These are phyloP conservation scores for Xylaria acuta DNA, from an alignment of 495 filamentous ascomycete genomes.

Conservation along the genomic window DNA sequence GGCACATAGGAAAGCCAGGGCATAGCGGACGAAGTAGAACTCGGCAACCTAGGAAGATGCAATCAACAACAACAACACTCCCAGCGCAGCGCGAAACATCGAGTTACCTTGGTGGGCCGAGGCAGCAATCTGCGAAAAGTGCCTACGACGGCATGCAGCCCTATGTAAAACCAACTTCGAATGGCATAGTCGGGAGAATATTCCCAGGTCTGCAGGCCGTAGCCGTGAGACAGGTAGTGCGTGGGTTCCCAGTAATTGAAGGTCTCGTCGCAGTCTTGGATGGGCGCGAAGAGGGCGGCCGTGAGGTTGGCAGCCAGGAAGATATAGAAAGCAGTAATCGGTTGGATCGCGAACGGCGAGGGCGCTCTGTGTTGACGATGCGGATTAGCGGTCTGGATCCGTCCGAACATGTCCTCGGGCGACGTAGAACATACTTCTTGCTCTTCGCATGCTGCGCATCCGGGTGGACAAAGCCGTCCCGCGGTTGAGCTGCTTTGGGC, in stretches of 20 bases:
- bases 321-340: constrained; percentile 77
- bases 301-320: constrained; percentile 74
- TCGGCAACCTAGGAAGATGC: constrained; percentile 62
- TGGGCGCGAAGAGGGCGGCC: constrained; percentile 84
- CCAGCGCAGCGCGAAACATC: not conserved
- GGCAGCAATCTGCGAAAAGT: constrained; percentile 69
- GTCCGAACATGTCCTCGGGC: not conserved
- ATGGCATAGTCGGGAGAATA: constrained; percentile 96
- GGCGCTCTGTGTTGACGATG: constrained; percentile 47
- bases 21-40: constrained; percentile 84
- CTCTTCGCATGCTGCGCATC: constrained; percentile 54
- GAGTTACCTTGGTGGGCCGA: constrained; percentile 57
- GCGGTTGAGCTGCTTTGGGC: constrained; percentile 37
- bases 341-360: constrained; percentile 68
- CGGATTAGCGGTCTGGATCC: constrained; percentile 27
- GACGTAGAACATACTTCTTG: constrained; percentile 37
- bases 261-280: constrained; percentile 98
- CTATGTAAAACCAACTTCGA: constrained; percentile 92
- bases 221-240: constrained; percentile 91
- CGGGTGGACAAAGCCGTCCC: constrained; percentile 48
- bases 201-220: constrained; percentile 98
- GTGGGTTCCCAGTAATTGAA: constrained; percentile 99
- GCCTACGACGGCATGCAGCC: constrained; percentile 77
- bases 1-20: constrained; percentile 77
- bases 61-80: constrained; percentile 8